A percentile compares a stretch with the other conserved stretches of the same genome.
These are phyloP conservation scores for Hevea brasiliensis DNA, from an alignment of 345 rosid genomes.

Conservation along the genomic window DNA sequence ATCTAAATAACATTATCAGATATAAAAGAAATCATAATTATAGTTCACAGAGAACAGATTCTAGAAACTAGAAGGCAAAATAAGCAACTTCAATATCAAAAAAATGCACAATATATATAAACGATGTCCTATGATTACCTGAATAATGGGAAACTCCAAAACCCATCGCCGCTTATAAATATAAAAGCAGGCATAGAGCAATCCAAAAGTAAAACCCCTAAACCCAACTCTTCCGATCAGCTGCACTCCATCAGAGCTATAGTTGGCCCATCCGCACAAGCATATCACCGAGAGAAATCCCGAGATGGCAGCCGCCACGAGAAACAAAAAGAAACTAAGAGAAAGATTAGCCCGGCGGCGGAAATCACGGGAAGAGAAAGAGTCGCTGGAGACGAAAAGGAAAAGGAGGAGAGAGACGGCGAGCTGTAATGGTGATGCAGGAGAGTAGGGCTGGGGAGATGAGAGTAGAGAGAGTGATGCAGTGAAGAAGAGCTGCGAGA, in stretches of 20 bases:
- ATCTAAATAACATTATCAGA: no score
- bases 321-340: constrained; percentile 41
- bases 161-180: constrained; percentile 65
- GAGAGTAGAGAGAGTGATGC: constrained; percentile 49
- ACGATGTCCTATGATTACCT: constrained; percentile 39
- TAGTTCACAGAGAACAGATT: no score
- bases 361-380: constrained; percentile 36
- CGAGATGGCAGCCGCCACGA: constrained; percentile 41
- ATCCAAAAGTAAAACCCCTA: constrained; percentile 70
- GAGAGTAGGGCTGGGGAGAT: constrained; percentile 36
- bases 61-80: no score
- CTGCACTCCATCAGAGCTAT: no score
- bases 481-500: constrained; percentile 66
- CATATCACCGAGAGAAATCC: constrained; percentile 47
- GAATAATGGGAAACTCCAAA: constrained; percentile 83
- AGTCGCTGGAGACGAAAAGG: constrained; percentile 26
- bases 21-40: no score
- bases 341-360: constrained; percentile 46
- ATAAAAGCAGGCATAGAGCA: constrained; percentile 52
- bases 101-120: not conserved
- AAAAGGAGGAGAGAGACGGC: constrained; percentile 36
- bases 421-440: constrained; percentile 46
- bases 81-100: not conserved
- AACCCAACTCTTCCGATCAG: constrained; percentile 22
- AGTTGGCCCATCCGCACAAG: constrained; percentile 32